These are phyloP conservation scores for Geotrichum candidum DNA, from an alignment of 1,139 yeast species.

Conservation along the genomic window DNA sequence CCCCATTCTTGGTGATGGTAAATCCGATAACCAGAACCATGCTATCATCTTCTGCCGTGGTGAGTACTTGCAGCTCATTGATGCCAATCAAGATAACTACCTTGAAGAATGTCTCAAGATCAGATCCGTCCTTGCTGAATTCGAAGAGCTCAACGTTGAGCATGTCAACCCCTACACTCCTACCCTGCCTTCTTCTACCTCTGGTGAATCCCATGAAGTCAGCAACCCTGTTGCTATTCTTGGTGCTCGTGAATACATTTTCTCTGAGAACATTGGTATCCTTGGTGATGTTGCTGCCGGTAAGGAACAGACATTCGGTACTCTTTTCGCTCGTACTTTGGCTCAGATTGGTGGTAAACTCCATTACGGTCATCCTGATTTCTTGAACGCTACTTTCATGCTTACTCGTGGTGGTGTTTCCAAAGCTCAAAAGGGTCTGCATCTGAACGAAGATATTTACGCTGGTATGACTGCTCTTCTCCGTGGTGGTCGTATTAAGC, in stretches of 20 bases:
- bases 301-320: conserved; percentile 99
- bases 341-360: conserved; percentile 98
- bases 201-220: conserved; percentile 34
- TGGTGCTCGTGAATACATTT: conserved; percentile 98
- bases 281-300: conserved; percentile 99
- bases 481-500: conserved; percentile 99
- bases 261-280: conserved; percentile 98
- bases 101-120: conserved; percentile 97
- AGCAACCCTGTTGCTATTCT: conserved; percentile 91
- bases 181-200: conserved; percentile 17
- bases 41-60: conserved; percentile 96
- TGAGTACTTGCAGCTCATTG: conserved; percentile 94
- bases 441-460: conserved; percentile 97
- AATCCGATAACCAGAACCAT: conserved; percentile 97
- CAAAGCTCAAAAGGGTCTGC: conserved; percentile 97
- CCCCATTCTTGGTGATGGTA: conserved; percentile 99
- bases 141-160: conserved; percentile 81
- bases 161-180: conserved; percentile 43
- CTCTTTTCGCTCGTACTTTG: conserved; percentile 92
- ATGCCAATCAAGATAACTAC: conserved; percentile 98
- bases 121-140: conserved; percentile 94
- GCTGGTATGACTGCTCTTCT: conserved; percentile 98
- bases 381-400: conserved; percentile 89
- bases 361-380: conserved; percentile 99
- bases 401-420: conserved; percentile 99